A percentile compares a stretch with the other conserved stretches of the same genome.
phyloP scores from a whole-genome alignment of 257 asterid genomes.

The Solanum commersonii region DNA sequence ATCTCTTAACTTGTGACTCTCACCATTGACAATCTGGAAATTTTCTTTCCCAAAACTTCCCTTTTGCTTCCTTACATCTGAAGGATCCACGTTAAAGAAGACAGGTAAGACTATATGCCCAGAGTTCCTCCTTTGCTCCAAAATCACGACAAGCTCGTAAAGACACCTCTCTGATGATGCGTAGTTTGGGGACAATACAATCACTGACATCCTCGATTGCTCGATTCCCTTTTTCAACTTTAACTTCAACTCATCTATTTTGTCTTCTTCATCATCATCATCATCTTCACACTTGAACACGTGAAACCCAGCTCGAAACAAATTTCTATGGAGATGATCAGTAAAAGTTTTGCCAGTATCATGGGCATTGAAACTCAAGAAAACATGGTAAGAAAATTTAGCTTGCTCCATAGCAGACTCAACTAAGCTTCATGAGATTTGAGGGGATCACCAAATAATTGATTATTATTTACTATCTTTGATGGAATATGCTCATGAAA shows the following conservation, averaged over 20 bases:
- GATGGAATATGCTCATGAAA: not conserved
- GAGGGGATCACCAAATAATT: not conserved
- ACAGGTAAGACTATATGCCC: slow-evolving; percentile 3
- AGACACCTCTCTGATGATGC: not conserved
- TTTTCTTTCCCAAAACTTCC: not conserved
- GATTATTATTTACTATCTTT: not conserved
- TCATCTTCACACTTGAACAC: not conserved
- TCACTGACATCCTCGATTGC: slow-evolving; percentile 1
- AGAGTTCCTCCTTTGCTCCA: not conserved
- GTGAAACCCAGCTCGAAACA: slow-evolving; percentile 1
- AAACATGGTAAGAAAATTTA: not conserved
- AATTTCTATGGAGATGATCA: not conserved
- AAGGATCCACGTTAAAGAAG: slow-evolving; percentile 2
- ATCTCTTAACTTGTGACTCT: not conserved
- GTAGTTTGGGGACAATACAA: not conserved
- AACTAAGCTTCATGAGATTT: not conserved
- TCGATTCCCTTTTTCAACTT: not conserved
- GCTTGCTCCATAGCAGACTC: not conserved
- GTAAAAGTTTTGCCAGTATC: slow-evolving; percentile 1
- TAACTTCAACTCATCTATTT: not conserved
- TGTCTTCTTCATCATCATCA: not conserved
- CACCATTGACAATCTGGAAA: not conserved
- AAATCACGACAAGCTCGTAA: slow-evolving; percentile 2
- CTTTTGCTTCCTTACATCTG: slow-evolving; percentile 3
- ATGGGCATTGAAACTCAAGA: not conserved